A percentile compares a stretch with the other conserved stretches of the same genome.
Evolutionary conservation across 352 stramenopile genomes (phyloP).

Genomic region (Phytopythium aichiense): DNA sequence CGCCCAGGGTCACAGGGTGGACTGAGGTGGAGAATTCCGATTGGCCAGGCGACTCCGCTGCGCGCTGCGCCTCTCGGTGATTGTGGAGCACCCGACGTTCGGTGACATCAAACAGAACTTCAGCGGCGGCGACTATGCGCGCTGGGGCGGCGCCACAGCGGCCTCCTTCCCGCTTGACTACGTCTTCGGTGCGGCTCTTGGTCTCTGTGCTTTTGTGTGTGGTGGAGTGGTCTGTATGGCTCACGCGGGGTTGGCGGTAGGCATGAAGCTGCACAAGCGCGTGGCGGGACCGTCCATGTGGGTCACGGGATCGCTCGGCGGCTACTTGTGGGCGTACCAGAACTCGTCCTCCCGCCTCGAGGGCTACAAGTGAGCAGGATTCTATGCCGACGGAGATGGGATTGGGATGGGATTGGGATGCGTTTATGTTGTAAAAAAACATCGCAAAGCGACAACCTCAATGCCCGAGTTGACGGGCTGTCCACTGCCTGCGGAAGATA

Average conservation of each 20-base stretch:
- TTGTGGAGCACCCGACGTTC: constrained; percentile 76
- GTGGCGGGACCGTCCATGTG: constrained; percentile 68
- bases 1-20: neutral
- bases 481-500: too few species aligned
- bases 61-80: constrained; percentile 68
- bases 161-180: constrained; percentile 76
- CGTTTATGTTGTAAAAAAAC: too few species aligned
- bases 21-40: neutral
- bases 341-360: constrained; percentile 80
- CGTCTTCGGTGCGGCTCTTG: constrained; percentile 51
- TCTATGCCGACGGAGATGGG: neutral
- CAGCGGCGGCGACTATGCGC: constrained; percentile 52
- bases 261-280: constrained; percentile 53
- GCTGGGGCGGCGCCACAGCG: constrained; percentile 51
- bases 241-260: constrained; percentile 12
- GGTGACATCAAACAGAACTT: constrained; percentile 72
- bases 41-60: constrained; percentile 16
- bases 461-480: too few species aligned
- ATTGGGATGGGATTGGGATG: too few species aligned
- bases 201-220: neutral
- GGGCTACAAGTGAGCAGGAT: constrained; percentile 21
- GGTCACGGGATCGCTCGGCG: constrained; percentile 71
- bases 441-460: too few species aligned
- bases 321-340: constrained; percentile 79
- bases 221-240: neutral